A percentile compares a stretch with the other conserved stretches of the same genome.
Evolutionary conservation across 2,329 filamentous ascomycete species (phyloP).

Genomic region (Paraphoma chrysanthemicola): DNA sequence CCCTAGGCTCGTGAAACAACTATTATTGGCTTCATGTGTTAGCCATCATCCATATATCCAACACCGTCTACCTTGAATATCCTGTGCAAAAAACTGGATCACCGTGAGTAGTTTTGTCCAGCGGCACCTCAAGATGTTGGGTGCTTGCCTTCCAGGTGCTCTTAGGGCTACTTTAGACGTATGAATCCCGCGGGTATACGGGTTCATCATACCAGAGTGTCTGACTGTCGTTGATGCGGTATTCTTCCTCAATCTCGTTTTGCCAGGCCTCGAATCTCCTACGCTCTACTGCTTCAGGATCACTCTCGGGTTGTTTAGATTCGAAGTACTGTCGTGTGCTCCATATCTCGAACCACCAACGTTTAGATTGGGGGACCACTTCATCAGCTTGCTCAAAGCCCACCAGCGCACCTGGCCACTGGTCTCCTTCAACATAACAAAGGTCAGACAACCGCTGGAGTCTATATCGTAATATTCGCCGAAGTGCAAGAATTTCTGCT

Average conservation of each 20-base stretch:
- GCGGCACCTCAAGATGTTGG: no score
- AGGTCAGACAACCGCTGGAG: not conserved
- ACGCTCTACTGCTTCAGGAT: no score
- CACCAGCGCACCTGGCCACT: not conserved
- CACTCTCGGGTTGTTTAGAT: not conserved
- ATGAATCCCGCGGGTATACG: no score
- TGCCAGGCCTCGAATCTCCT: no score
- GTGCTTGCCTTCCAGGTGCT: no score
- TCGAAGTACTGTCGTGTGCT: not conserved
- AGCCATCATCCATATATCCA: not conserved
- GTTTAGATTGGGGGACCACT: not conserved
- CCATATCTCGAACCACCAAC: not conserved
- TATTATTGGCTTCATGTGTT: not conserved
- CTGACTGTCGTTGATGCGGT: no score
- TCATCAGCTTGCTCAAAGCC: not conserved
- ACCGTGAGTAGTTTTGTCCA: no score
- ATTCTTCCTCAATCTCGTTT: no score
- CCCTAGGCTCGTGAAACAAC: not conserved
- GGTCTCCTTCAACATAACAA: not conserved
- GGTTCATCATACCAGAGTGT: no score
- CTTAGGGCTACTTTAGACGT: no score
- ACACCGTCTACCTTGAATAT: not conserved
- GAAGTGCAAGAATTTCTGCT: not conserved
- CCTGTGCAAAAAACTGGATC: no score
- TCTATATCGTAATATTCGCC: no score